Percentiles rank a stretch among this genome's conserved stretches.
Evolutionary conservation across 495 filamentous ascomycete genomes (phyloP).

Genomic region (Penicillium mononematosum): DNA sequence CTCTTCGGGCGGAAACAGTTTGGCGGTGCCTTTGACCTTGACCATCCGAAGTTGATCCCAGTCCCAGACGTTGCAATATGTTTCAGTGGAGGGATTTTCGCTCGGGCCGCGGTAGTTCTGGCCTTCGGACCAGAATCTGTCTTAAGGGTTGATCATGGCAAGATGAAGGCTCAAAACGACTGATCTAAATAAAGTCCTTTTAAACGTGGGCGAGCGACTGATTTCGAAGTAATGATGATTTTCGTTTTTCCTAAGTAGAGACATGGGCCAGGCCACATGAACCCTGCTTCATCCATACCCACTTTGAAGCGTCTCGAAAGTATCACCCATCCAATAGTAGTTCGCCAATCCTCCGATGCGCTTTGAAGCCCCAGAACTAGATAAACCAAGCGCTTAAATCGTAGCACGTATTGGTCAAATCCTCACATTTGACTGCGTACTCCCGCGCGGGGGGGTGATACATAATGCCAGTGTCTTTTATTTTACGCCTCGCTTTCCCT

Average conservation of each 20-base stretch:
- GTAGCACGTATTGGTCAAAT: too few relatives aligned
- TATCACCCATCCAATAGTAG: too few relatives aligned
- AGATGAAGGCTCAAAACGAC: neutral
- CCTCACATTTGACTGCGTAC: too few relatives aligned
- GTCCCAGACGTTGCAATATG: constrained; percentile 28
- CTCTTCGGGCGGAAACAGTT: constrained; percentile 22
- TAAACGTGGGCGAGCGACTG: neutral
- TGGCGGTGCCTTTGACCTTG: constrained; percentile 28
- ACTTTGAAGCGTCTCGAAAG: too few relatives aligned
- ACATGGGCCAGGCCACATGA: neutral
- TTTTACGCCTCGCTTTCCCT: too few relatives aligned
- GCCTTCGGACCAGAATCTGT: constrained; percentile 21
- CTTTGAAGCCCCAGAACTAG: too few relatives aligned
- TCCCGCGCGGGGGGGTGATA: too few relatives aligned
- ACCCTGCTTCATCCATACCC: too few relatives aligned
- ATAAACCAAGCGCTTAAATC: too few relatives aligned
- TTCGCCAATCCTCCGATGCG: too few relatives aligned
- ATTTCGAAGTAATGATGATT: neutral
- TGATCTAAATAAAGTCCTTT: neutral
- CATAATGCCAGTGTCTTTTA: too few relatives aligned
- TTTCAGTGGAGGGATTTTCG: constrained; percentile 15
- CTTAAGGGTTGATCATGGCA: constrained; percentile 12
- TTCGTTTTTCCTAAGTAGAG: neutral
- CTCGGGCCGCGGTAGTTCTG: constrained; percentile 18
- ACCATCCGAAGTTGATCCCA: constrained; percentile 23